Evolutionary conservation across 495 filamentous ascomycete genomes (phyloP), one percentile per base, ranked within the genome.

Genomic region (Talaromyces nanjingensis): DNA sequence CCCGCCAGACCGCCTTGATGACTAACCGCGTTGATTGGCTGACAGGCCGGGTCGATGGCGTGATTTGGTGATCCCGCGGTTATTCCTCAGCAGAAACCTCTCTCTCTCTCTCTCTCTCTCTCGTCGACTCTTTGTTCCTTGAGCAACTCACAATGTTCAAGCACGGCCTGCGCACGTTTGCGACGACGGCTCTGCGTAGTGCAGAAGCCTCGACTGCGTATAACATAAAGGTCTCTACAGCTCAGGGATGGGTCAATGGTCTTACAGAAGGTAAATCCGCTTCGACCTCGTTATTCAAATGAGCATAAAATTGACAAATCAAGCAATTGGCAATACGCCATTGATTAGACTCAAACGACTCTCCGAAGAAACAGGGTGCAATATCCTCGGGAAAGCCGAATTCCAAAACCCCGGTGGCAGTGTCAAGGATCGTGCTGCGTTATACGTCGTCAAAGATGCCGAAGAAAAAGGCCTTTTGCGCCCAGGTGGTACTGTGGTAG

Each of bases 401-500:
- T 98, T 98, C 78, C 94, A 96, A 81, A 98, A 98, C 81, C 94
- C 94, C 11, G 94, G 94, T 66, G 94, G 94, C 31, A 92, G 88
- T 64, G 89, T 98, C 69, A 98, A 98, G 79, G 94, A 98, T 82
- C 89, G 94, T 63, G 96, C 94, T 2, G 94, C 94, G 2, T 83
- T 97, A 9, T 98, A 93, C 77, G 90, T 97, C 7, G 89, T 98
- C 65, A 87, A 91, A 65, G 89, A 97, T 78, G 96, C 94, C 59
- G 96, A 98, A 74, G 88, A 96, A 72, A 85, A 84, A 65, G 93
- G 93, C 6, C 82, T 91, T 2, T 79, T 98, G 12, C 78, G 78
- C 57, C 85, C 92, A 8, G 94, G 96, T 39, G 94, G 96, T 61
- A 98, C 96, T 3, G 91, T 98, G 2, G 89, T 98, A 22, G 94